A percentile compares a stretch with the other conserved stretches of the same genome.
These are phyloP conservation scores for Chaetomium olivaceum DNA, from an alignment of 2,329 filamentous ascomycete species.

Conservation along the genomic window DNA sequence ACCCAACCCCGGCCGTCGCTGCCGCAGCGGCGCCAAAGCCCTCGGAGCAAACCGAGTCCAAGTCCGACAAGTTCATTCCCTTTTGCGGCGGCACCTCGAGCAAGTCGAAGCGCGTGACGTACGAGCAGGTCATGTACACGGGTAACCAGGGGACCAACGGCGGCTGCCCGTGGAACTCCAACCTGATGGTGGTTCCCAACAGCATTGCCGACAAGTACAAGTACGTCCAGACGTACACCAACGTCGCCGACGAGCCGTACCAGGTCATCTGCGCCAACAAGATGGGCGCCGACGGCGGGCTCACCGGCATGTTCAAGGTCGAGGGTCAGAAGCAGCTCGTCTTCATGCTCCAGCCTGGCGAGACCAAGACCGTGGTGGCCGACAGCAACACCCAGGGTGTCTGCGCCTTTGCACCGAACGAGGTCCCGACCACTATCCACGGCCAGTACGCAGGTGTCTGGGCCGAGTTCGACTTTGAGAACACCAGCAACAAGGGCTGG, in stretches of 20 bases:
- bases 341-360: slow-evolving; percentile 45
- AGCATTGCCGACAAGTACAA: slow-evolving; percentile 44
- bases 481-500: slow-evolving; percentile 48
- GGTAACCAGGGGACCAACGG: slow-evolving; percentile 48
- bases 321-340: slow-evolving; percentile 40
- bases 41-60: slow-evolving; percentile 11
- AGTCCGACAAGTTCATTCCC: slow-evolving; percentile 30
- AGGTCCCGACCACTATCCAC: slow-evolving; percentile 39
- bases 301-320: slow-evolving; percentile 51
- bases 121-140: slow-evolving; percentile 47
- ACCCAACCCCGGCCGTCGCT: slow-evolving; percentile 18
- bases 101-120: slow-evolving; percentile 50
- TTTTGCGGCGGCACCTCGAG: slow-evolving; percentile 39
- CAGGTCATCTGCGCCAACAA: slow-evolving; percentile 54
- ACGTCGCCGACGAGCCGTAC: slow-evolving; percentile 36
- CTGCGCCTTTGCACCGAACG: slow-evolving; percentile 45
- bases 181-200: slow-evolving; percentile 49
- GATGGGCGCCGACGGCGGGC: slow-evolving; percentile 47
- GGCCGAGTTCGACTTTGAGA: slow-evolving; percentile 53
- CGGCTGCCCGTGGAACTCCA: slow-evolving; percentile 49
- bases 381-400: slow-evolving; percentile 52
- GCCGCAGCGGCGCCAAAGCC: slow-evolving; percentile 13
- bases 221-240: slow-evolving; percentile 47
- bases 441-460: slow-evolving; percentile 50
- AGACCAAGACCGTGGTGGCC: slow-evolving; percentile 46